phyloP scores from a whole-genome alignment of 306 rosid species.

The Senna tora region DNA sequence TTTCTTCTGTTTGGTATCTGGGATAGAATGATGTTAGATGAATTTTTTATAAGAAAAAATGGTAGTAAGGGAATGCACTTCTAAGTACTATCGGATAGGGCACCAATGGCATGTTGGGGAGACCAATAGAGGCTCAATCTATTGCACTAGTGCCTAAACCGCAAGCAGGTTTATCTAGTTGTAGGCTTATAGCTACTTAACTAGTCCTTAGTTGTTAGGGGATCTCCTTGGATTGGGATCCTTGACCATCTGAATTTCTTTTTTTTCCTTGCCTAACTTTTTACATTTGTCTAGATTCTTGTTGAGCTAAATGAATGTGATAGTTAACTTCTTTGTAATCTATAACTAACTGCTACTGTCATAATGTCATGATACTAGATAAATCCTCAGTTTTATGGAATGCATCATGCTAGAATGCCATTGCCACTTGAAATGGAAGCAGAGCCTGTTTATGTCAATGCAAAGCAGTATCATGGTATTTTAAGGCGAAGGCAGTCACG shows the following conservation, averaged over 20 bases:
- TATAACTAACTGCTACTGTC: conserved; percentile 33
- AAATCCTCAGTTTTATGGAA: conserved; percentile 60
- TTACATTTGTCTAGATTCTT: conserved; percentile 13
- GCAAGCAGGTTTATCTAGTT: too few relatives aligned
- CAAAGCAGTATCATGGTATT: conserved; percentile 95
- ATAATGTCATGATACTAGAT: conserved; percentile 53
- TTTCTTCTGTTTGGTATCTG: conserved; percentile 1
- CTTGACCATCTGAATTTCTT: too few relatives aligned
- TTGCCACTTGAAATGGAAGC: conserved; percentile 89
- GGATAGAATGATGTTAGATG: background rate
- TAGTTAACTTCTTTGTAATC: conserved; percentile 3
- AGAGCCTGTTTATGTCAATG: conserved; percentile 91
- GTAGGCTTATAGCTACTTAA: too few relatives aligned
- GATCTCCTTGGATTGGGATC: too few relatives aligned
- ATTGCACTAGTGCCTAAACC: too few relatives aligned
- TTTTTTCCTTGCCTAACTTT: background rate
- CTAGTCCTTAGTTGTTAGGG: too few relatives aligned
- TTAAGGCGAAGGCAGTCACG: conserved; percentile 89
- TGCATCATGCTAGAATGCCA: conserved; percentile 79
- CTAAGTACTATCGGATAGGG: too few relatives aligned
- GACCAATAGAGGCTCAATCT: too few relatives aligned
- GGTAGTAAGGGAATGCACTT: too few relatives aligned
- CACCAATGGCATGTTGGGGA: too few relatives aligned
- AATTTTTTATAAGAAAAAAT: too few relatives aligned
- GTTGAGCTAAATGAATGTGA: conserved; percentile 26